Percentiles rank a stretch among this genome's conserved stretches.
These are phyloP conservation scores for Clonostachys byssicola DNA, from an alignment of 2,329 filamentous ascomycete genomes.

Conservation along the genomic window DNA sequence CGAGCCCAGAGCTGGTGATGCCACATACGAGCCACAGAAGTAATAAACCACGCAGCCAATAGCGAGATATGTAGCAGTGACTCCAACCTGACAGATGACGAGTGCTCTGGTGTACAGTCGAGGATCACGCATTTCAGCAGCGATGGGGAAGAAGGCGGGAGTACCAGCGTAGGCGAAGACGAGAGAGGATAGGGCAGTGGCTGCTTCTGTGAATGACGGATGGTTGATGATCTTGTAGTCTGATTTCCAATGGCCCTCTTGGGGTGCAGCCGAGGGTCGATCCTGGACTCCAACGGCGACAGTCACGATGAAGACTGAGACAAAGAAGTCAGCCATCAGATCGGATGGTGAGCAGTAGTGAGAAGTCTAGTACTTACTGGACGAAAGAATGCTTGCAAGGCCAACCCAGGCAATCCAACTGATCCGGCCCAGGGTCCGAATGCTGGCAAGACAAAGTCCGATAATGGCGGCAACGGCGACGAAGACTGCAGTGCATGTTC, in stretches of 20 bases:
- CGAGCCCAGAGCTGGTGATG: conserved; percentile 40
- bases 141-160: conserved; percentile 24
- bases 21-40: conserved; percentile 38
- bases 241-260: conserved; percentile 10
- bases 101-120: conserved; percentile 16
- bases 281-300: conserved; percentile 21
- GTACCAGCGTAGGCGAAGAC: conserved; percentile 31
- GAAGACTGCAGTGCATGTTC: conserved; percentile 31
- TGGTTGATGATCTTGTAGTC: conserved; percentile 18
- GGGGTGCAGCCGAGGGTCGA: conserved; percentile 13
- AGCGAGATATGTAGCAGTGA: conserved; percentile 22
- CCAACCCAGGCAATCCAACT: conserved; percentile 26
- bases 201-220: conserved; percentile 19
- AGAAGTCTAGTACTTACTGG: conserved; percentile 10
- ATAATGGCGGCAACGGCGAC: conserved; percentile 24
- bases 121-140: conserved; percentile 25
- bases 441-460: conserved; percentile 20
- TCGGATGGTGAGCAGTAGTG: neutral
- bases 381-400: conserved; percentile 16
- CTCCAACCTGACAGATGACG: conserved; percentile 13
- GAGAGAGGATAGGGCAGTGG: conserved; percentile 20
- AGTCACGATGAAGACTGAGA: conserved; percentile 16
- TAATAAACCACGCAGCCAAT: conserved; percentile 36
- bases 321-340: neutral
- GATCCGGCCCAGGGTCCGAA: conserved; percentile 22